Conservation (phyloP, 164 flowering plant genomes). For the Amborella trichopoda region DNA sequence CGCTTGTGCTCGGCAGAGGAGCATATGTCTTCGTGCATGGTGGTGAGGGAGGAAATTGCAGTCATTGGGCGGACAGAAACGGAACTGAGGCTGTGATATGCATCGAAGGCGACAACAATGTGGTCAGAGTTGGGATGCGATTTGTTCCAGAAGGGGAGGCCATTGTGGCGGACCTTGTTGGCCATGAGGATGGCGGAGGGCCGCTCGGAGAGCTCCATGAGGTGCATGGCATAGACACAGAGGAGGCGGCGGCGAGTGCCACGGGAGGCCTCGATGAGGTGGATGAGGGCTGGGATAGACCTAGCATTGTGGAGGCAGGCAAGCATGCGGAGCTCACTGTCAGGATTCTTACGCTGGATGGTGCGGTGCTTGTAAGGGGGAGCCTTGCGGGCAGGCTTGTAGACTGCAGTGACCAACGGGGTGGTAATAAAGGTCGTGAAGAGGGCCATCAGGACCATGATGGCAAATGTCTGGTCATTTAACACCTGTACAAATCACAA, state of each 20-base stretch:
- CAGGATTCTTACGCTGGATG: constrained; percentile 7
- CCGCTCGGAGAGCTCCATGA: constrained; percentile 72
- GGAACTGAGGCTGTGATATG: constrained; percentile 36
- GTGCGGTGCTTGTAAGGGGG: constrained; percentile 17
- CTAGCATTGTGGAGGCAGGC: constrained; percentile 43
- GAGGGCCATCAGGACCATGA: constrained; percentile 65
- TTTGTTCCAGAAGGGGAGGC: constrained; percentile 63
- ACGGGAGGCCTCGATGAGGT: constrained; percentile 49
- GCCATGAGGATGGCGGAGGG: constrained; percentile 67
- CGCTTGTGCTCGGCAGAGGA: constrained; percentile 28
- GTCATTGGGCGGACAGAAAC: constrained; percentile 52
- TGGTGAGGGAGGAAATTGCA: constrained; percentile 24
- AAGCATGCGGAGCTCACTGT: constrained; percentile 29
- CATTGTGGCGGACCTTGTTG: constrained; percentile 55
- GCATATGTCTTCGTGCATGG: constrained; percentile 38
- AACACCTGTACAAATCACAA: constrained; percentile 30
- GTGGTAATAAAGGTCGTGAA: constrained; percentile 77
- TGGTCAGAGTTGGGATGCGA: constrained; percentile 18
- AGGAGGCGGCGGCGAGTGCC: constrained; percentile 34
- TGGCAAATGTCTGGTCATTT: constrained; percentile 70
- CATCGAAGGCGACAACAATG: constrained; percentile 50
- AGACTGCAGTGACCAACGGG: constrained; percentile 45
- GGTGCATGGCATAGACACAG: constrained; percentile 54
- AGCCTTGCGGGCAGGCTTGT: constrained; percentile 20
- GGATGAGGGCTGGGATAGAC: constrained; percentile 41